Evolutionary conservation across 768 basidiomycete genomes (phyloP).

Genomic region (Lyophyllum semitale): DNA sequence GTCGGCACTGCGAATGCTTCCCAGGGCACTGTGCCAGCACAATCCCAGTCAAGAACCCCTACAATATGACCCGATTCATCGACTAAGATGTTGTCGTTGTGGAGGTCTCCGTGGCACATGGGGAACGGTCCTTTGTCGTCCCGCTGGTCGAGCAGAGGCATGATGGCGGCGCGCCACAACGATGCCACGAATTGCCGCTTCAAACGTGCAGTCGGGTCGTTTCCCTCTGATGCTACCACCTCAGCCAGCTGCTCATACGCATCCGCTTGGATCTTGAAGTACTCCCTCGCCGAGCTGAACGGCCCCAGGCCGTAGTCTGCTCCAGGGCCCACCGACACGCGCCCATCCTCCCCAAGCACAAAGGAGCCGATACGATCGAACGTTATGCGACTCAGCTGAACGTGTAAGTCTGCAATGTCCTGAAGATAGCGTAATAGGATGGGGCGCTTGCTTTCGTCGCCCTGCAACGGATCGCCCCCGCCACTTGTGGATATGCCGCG

Average conservation of each 20-base stretch:
- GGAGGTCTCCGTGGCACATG: constrained; percentile 42
- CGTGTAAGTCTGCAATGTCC: constrained; percentile 43
- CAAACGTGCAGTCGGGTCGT: constrained; percentile 25
- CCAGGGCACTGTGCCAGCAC: constrained; percentile 45
- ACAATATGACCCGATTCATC: constrained; percentile 41
- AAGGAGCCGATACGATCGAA: constrained; percentile 43
- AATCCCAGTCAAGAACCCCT: constrained; percentile 45
- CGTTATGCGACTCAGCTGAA: constrained; percentile 39
- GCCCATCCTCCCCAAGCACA: constrained; percentile 32
- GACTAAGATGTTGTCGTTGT: constrained; percentile 43
- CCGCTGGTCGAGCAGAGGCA: constrained; percentile 39
- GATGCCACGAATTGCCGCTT: constrained; percentile 40
- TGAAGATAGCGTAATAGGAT: constrained; percentile 40
- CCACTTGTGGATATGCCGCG: constrained; percentile 36
- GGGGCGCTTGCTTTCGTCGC: constrained; percentile 34
- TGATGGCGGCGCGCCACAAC: constrained; percentile 41
- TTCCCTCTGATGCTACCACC: constrained; percentile 20
- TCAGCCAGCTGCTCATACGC: constrained; percentile 41
- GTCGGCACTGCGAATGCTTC: constrained; percentile 44
- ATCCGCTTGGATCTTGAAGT: constrained; percentile 39
- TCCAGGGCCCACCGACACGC: constrained; percentile 38
- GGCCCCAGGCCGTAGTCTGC: constrained; percentile 45
- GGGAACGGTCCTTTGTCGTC: constrained; percentile 43
- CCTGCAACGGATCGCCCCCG: constrained; percentile 29
- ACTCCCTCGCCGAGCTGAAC: constrained; percentile 39